Evolutionary conservation across 345 rosid species (phyloP).

Genomic region (Erodium maritimum): DNA sequence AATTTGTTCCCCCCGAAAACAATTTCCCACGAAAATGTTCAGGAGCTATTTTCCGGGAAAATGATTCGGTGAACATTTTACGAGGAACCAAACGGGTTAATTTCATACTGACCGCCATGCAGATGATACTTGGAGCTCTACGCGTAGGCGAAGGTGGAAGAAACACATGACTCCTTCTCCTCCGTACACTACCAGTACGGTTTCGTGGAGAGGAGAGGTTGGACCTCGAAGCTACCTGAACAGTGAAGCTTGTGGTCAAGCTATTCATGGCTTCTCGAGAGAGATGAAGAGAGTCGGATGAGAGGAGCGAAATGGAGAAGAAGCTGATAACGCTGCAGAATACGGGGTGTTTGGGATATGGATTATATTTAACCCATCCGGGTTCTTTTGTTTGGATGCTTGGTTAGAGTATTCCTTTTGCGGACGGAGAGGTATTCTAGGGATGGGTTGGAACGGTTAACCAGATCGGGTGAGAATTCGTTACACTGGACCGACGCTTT

Average conservation of each 20-base stretch:
- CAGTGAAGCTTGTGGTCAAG: conserved; percentile 31
- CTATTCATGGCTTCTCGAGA: conserved; percentile 18
- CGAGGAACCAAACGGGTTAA: neutral
- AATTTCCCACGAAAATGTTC: neutral
- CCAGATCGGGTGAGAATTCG: too few species aligned
- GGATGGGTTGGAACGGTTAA: too few species aligned
- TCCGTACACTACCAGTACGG: conserved; percentile 11
- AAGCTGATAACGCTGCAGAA: conserved; percentile 15
- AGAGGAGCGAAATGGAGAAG: conserved; percentile 16
- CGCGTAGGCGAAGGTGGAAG: conserved; percentile 18
- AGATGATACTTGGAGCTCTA: conserved; percentile 41
- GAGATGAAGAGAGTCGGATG: neutral
- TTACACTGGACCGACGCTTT: too few species aligned
- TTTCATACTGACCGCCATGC: conserved; percentile 65
- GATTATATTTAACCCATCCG: neutral
- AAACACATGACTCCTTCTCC: conserved; percentile 13
- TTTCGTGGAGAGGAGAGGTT: conserved; percentile 10
- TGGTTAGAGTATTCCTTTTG: neutral
- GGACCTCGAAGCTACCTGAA: conserved; percentile 25
- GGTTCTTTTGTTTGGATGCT: neutral
- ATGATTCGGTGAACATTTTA: neutral
- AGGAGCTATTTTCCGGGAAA: neutral
- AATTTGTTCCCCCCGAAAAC: neutral
- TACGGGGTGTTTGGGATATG: neutral
- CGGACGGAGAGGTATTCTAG: neutral